Base-by-base conservation (phyloP, 352 stramenopile genomes). In the Phytophthora uliginosa region DNA sequence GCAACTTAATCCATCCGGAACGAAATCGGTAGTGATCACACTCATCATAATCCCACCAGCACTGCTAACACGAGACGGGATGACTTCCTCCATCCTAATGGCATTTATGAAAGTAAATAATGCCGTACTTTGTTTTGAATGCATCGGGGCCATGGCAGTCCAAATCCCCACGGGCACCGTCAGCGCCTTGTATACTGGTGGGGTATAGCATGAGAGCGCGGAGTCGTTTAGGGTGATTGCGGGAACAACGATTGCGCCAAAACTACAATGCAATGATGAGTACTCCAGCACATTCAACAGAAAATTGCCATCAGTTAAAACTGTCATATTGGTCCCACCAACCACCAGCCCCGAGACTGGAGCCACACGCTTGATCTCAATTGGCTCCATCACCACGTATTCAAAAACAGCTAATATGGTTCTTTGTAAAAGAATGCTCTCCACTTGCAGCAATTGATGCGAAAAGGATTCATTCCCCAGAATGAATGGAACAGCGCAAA, bases 161-260 rank as follows among this genome's bases (percentile, higher is more conserved):
- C 50, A 73, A 54, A 78, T 76, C 47, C 70, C 56, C 26, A 86
- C 53, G 26, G 51, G 50, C n/a, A 74, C 63, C 22, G 78, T 81
- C 22, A 68, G n/a, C 18, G 78, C 48, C 34, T 71, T 62, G 31
- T 58, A 24, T 54, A 56, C 54, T 34, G 63, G 38, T 36, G 82
- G 82, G 22, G 58, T 79, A 15, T 20, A 48, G 33, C 79, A 87
- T 4, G 45, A 45, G 20, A 88, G 53, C 26, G 67, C 52, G 12
- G 74, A 76, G 9, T 65, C 31, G 45, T 73, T 81, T 26, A 83
- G 34, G 34, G 20, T 26, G 13, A 26, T 52, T 4, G 67, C 71
- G 24, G 65, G 28, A 7, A 85, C 63, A 47, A 69, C 51, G 6
- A 47, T 58, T 34, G 36, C 40, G 7, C 82, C 82, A 52, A 89